Evolutionary conservation across 2,329 filamentous ascomycete genomes (phyloP).

Genomic region (Hymenoscyphus albidus): DNA sequence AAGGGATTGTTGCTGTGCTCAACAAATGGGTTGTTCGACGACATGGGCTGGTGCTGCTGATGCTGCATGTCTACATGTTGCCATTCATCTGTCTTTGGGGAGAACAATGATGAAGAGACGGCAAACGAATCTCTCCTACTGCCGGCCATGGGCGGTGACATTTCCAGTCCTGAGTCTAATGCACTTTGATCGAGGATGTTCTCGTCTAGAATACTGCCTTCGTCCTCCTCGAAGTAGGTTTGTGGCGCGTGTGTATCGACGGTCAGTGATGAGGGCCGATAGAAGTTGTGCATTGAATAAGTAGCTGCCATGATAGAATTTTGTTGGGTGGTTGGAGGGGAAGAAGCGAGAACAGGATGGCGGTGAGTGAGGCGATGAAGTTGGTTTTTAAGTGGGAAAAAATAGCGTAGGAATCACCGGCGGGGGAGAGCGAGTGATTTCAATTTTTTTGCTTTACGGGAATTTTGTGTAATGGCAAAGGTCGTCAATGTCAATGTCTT

Average conservation of each 20-base stretch:
- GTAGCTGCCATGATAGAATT: constrained; percentile 30
- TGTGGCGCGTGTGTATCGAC: constrained; percentile 34
- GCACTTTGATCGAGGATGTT: constrained; percentile 55
- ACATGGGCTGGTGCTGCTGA: constrained; percentile 35
- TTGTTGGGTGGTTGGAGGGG: constrained; percentile 21
- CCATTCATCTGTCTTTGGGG: constrained; percentile 63
- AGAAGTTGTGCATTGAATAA: constrained; percentile 33
- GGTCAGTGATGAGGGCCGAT: constrained; percentile 32
- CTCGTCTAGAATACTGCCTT: constrained; percentile 58
- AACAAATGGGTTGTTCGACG: constrained; percentile 61
- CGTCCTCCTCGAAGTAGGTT: constrained; percentile 61
- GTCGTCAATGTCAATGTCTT: constrained; percentile 13
- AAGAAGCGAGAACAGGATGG: constrained; percentile 27
- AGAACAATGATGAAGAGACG: constrained; percentile 57
- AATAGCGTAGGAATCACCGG: constrained; percentile 20
- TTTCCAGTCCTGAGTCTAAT: constrained; percentile 58
- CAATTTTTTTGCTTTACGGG: constrained; percentile 10
- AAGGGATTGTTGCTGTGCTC: constrained; percentile 61
- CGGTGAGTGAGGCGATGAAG: constrained; percentile 23
- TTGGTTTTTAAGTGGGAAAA: background rate
- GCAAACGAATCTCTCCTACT: constrained; percentile 63
- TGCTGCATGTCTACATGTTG: constrained; percentile 62
- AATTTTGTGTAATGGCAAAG: constrained; percentile 22
- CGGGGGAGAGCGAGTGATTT: constrained; percentile 17
- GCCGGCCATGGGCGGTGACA: constrained; percentile 59